Evolutionary conservation across 352 stramenopile genomes (phyloP), one percentile per base, ranked within the genome.

Genomic region (Globisporangium okanoganense): DNA sequence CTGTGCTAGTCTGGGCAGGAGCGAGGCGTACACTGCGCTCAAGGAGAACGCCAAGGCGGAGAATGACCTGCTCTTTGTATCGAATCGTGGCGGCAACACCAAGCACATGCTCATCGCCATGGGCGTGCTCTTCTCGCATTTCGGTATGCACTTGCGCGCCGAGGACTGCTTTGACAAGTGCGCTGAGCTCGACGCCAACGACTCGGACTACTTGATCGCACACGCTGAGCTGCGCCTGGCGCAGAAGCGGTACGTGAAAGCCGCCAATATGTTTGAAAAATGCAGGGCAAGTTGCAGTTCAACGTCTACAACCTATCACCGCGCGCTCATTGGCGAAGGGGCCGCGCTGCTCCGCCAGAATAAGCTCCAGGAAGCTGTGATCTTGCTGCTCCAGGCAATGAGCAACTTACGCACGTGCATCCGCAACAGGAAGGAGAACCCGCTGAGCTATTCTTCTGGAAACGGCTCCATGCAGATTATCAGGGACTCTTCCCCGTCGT

Each of bases 61-160:
- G 16, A 58, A 70, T 8, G 75, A 82, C 35, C 27, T 58, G 27
- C 56, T 79, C 10, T 71, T 69, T 41, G 66, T 82, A 29, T 43
- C 45, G n/a, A 83, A 76, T 38, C 65, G 76, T n/a, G 69, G 75
- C 4, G 78, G 76, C 22, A 65, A 65, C 38, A 61, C 76, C 0
- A 58, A 41, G 27, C 45, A 57, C 29, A 56, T 54, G 3, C 61
- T 77, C 18, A 50, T 85, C 1, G 61, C 76, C 12, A 88, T 85
- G 76, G 76, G 78, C 22, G 70, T 69, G 22, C 70, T 88, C 20
- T 85, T 81, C 50, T 72, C 71, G 16, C 69, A 74, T 22, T 79
- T 85, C 13, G 78, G 78, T 0, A 79, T 88, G 72, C 68, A 77
- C 40, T 62, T 80, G 53, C 76, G 78, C 12, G 76, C 78, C 0